Conservation (phyloP, 805 yeast genomes). For the Suhomyces pyralidae region DNA sequence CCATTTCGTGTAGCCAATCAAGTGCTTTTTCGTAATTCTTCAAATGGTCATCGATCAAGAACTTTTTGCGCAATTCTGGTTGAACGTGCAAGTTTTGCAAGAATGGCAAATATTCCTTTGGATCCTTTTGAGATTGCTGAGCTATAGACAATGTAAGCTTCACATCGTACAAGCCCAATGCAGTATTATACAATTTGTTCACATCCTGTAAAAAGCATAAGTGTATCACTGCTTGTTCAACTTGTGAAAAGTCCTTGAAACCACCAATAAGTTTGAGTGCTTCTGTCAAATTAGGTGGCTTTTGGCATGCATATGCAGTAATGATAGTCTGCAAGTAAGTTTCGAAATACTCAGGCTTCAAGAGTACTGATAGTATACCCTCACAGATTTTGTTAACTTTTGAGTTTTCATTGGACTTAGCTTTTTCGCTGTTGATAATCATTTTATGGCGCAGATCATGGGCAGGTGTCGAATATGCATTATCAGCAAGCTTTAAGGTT, state of each 20-base stretch:
- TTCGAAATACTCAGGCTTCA: slow-evolving; percentile 47
- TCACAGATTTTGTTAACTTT: slow-evolving; percentile 79
- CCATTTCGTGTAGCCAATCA: slow-evolving; percentile 54
- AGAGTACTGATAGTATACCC: slow-evolving; percentile 57
- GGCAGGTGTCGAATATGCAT: slow-evolving; percentile 22
- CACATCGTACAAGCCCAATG: slow-evolving; percentile 80
- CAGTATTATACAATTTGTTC: slow-evolving; percentile 71
- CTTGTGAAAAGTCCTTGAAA: slow-evolving; percentile 44
- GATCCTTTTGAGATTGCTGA: slow-evolving; percentile 96
- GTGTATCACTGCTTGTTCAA: slow-evolving; percentile 68
- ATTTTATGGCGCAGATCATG: slow-evolving; percentile 28
- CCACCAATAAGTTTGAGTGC: slow-evolving; percentile 67
- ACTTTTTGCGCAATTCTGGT: slow-evolving; percentile 62
- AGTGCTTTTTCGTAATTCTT: slow-evolving; percentile 69
- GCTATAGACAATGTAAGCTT: slow-evolving; percentile 80
- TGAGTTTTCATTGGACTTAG: slow-evolving; percentile 38
- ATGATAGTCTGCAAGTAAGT: slow-evolving; percentile 72
- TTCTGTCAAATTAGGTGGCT: slow-evolving; percentile 76
- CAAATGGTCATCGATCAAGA: slow-evolving; percentile 76
- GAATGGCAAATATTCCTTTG: slow-evolving; percentile 93
- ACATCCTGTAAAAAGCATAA: slow-evolving; percentile 90
- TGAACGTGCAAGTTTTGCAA: slow-evolving; percentile 74
- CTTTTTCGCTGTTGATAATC: slow-evolving; percentile 38
- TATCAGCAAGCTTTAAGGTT: slow-evolving; percentile 11
- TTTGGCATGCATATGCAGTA: slow-evolving; percentile 90